Evolutionary conservation across 2,329 filamentous ascomycete species (phyloP), one percentile per base, ranked within the genome.

Genomic region (Neonectria neomacrospora): DNA sequence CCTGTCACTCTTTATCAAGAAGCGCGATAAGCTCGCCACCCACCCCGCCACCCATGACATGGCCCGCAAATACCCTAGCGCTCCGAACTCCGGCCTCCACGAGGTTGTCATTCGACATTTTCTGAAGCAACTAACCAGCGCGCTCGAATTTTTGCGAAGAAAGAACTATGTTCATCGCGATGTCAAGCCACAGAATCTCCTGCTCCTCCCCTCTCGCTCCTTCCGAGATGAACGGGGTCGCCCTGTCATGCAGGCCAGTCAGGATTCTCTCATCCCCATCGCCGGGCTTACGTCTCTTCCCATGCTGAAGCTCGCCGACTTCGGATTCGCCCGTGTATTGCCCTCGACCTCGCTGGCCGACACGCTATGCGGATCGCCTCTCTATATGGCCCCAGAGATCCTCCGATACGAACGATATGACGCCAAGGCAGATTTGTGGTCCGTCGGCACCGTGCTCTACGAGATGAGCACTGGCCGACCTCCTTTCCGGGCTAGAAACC

Each of bases 341-440:
- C 95, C 96, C 2, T 90, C 92, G 8, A 97, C 95, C 0, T 95
- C 94, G 5, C 85, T 99, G 67, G 96, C 96, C 11, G 96, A 99
- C 77, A 99, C 96, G 0, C 87, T 99, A 0, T 99, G 96, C 78
- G 96, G 96, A 18, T 98, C 96, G 12, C 96, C 96, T 10, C 83
- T 99, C 26, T 99, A 99, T 81, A 99, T 99, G 96, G 96, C 96
- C 0, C 96, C 96, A 4, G 96, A 99, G 80, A 99, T 99, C 67
- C 83, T 99, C 66, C 90, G 94, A 63, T 99, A 98, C 74, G 94
- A 99, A 78, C 95, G 95, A 74, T 99, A 99, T 78, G 95, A 97
- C 80, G 93, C 95, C 67, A 97, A 97, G 79, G 95, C 94, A 50
- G 96, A 99, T 80, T 82, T 99, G 34, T 99, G 96, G 96, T 99